Base-by-base conservation (phyloP, 495 filamentous ascomycete species). In the Talaromyces liani region DNA sequence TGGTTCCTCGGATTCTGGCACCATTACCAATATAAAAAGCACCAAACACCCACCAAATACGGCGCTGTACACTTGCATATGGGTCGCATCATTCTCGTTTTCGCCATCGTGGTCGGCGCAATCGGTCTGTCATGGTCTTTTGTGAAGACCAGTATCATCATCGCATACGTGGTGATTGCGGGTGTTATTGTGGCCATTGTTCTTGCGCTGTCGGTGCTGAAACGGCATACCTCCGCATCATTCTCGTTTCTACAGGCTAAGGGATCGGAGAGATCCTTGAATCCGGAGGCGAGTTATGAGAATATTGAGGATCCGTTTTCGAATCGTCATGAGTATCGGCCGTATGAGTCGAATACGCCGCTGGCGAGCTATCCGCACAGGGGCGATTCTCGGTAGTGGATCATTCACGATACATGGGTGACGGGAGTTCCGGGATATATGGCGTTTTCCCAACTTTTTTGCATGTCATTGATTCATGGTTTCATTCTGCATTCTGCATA, bases 21-120 rank as follows among this genome's bases (percentile, higher is more conserved):
- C 66, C 80, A 84, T 63, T 73, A 74, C 33, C 68, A 77, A 55
- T 85, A 75, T 72, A 79, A 75, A 56, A 65, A 73, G 55, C 76
- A 73, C 12, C 70, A 76, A 64, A 67, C 72, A 29, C 66, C 76
- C 3, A 82, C 81, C 0, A 75, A 78, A 61, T 64, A 82, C 14
- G 77, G 78, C 31, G 70, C 69, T n/a, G 67, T 80, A 39, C 79
- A 82, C 58, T 70, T 78, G 8, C 82, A 79, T 72, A 67, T 84
- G 6, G 85, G 85, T 2, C 79, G 81, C 4, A n/a, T 79, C 2
- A 70, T 83, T 27, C 73, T 87, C 9, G 45, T 76, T 14, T 36
- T 79, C 4, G 85, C 83, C 8, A 72, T 84, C 20, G 62, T 76
- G 18, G 84, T 85, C 64, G 84, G 77, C 27, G 66, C 61, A 6